Evolutionary conservation across 2,329 filamentous ascomycete species (phyloP), one percentile per base, ranked within the genome.

Genomic region (Penicillium sp.): DNA sequence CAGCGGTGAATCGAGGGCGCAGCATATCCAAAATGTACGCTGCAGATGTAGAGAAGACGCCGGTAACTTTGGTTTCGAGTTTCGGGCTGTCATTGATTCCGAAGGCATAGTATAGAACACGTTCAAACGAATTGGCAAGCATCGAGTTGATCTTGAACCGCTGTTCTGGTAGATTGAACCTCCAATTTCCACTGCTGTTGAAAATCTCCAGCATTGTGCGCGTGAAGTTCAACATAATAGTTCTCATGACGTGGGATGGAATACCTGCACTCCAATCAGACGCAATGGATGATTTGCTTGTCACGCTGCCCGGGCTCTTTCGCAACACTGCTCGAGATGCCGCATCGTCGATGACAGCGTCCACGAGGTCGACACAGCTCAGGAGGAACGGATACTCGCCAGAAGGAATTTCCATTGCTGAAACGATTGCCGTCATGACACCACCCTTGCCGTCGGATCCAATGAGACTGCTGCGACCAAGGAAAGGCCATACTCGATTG

Each of bases 161-260:
- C 63, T 92, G 87, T 27, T 86, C 79, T 11, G 85, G 81, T 1
- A 83, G 81, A 7, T 84, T 81, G 70, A 95, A 97, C 64, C 87
- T 88, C 94, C 93, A 99, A 5, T 87, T 91, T 31, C 86, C 84
- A 38, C 89, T 90, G 72, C 89, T 94, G 75, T 96, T 92, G 64
- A 95, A 88, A 7, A 95, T 84, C 68, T 96, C 92, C 25, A 95
- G 83, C 61, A 91, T 82, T 2, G 87, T 87, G 63, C 89, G 87
- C 7, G 88, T 87, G 66, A 93, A 89, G 4, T 87, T 86, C 45
- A 88, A 78, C 39, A 91, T 80, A 19, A 92, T 87, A 47, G 84
- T 85, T 44, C 85, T 83, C 64, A 96, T 83, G 39, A 89, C 83
- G 69, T 91, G 88, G 64, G 95, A 89, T 5, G 92, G 89, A 33